Base-by-base conservation (phyloP, 306 rosid genomes). In the Parietaria judaica region DNA sequence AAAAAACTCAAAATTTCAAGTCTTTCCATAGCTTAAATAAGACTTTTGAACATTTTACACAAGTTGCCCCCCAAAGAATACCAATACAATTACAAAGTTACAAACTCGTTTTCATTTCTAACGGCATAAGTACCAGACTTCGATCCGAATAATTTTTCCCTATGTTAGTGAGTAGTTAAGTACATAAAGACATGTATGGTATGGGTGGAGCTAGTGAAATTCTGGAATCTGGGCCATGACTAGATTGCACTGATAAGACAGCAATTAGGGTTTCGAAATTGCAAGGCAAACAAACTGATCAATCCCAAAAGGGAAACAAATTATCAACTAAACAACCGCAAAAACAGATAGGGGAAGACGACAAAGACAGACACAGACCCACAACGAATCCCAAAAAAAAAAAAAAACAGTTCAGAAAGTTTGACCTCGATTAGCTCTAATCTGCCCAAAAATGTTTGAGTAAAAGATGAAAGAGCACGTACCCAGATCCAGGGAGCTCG, bases 401-500 rank as follows among this genome's bases (percentile, higher is more conserved):
- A 5, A 10, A 51, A 39, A 43, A 59, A 9, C 51, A 45, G 6
- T 38, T 17, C 58, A 51, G 11, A 37, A 31, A 11, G 46, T 11
- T 53, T 7, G 35, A 45, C 35, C n/a, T 13, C 6, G 14, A 5
- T 6, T 14, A 66, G 31, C 53, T 49, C 53, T 11, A 49, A 10
- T 49, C 3, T n/a, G 53, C 4, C 13, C 45, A 41, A 38, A 38
- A 39, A 3, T 0, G 37, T 34, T 23, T 14, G 3, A 52, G 1
- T 43, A 10, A 11, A 31, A 39, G 46, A 23, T 47, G 0, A 46
- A 34, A 41, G 41, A 69, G n/a, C 4, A 52, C 66, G 23, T 53
- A 69, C 67, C 54, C 67, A 61, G 73, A 69, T 69, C 73, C 60
- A 36, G 45, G n/a, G 50, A 49, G 54, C 12, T 9, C 54, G 10